Base-by-base conservation (phyloP, 75 land plant species). In the Larix kaempferi region DNA sequence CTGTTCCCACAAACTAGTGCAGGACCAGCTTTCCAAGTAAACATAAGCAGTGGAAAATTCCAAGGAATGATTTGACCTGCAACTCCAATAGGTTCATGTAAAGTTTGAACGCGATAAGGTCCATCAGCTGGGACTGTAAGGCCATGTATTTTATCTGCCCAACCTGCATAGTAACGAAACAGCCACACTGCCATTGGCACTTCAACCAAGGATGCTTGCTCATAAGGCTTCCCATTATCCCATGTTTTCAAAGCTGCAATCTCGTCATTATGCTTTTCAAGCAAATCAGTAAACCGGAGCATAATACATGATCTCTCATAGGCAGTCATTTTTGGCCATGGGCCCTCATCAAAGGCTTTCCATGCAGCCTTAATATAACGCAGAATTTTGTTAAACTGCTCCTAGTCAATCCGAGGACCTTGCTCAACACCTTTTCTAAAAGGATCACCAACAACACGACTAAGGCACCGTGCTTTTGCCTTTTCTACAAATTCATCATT, bases 61-160 rank as follows among this genome's bases (percentile, higher is more conserved):
- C 99, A 96, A 2, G 99, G 99, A 59, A 94, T 86, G 44, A 96
- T 94, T 66, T 94, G 97, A n/a, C 99, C 99, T 13, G 86, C 93
- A 21, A 96, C 99, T 39, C 99, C 99, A 35, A 96, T 83, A 6
- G 99, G 99, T 63, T 96, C 99, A 63, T 90, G 94, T 74, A 92
- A 44, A 11, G 84, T 86, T 59, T 94, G 90, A 22, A 86, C 87
- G 57, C 88, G 87, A 57, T 90, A 76, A 0, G 84, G 80, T 3
- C 93, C 91, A 85, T 94, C 97, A 12, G 91, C 85, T 12, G 87
- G 93, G n/a, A 90, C 82, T 11, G 92, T 88, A 22, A 83, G 74
- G n/a, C 99, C 99, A 71, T 88, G 89, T 22, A 96, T 94, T 77
- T 96, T 96, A 77, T 96, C 99, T 12, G 94, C 95, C 99, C 99